Evolutionary conservation across 768 basidiomycete species (phyloP).

Genomic region (Trametes punicea): DNA sequence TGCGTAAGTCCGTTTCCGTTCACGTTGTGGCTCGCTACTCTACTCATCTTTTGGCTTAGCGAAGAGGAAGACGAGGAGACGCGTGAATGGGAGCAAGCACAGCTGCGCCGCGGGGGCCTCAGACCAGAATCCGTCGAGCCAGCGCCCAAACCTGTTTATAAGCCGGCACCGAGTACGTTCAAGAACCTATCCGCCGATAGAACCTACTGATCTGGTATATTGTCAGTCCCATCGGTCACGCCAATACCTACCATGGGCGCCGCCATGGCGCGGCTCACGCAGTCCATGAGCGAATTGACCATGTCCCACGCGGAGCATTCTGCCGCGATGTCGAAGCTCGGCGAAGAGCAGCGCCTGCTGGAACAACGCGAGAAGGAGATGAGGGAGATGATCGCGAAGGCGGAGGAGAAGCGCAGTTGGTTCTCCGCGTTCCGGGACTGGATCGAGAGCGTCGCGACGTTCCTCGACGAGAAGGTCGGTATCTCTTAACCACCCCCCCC

Average conservation of each 20-base stretch:
- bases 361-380: constrained; percentile 69
- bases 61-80: constrained; percentile 85
- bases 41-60: constrained; percentile 32
- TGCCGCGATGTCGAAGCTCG: constrained; percentile 50
- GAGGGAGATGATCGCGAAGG: constrained; percentile 66
- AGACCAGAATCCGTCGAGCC: constrained; percentile 34
- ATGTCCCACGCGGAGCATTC: constrained; percentile 67
- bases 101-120: constrained; percentile 72
- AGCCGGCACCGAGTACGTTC: constrained; percentile 65
- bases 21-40: constrained; percentile 6
- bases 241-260: constrained; percentile 63
- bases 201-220: constrained; percentile 12
- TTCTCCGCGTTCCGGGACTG: constrained; percentile 75
- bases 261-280: constrained; percentile 58
- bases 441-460: constrained; percentile 79
- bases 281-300: constrained; percentile 55
- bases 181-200: not conserved
- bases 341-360: constrained; percentile 51
- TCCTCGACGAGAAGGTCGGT: constrained; percentile 82
- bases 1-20: constrained; percentile 47
- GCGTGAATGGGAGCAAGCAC: constrained; percentile 81
- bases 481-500: too few species aligned
- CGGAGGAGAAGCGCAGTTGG: constrained; percentile 81
- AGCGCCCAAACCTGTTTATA: constrained; percentile 58
- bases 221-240: constrained; percentile 64